Conservation (phyloP, 148 eudicot genomes). For the Linanthus parryae region DNA sequence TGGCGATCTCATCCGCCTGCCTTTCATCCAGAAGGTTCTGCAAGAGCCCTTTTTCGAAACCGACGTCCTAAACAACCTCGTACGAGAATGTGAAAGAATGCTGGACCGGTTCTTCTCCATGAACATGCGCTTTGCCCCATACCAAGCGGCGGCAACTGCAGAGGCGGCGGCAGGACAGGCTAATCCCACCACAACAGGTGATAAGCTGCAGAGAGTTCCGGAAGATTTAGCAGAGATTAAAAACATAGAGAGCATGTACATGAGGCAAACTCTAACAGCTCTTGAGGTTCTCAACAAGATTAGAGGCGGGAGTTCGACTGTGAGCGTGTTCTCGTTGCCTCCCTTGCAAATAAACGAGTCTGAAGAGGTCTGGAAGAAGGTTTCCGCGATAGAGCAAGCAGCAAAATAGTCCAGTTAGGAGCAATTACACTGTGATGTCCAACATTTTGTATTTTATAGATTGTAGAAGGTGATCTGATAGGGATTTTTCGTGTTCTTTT, state of each 20-base stretch:
- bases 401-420: too few relatives aligned
- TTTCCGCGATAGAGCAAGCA: constrained; percentile 26
- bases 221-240: constrained; percentile 54
- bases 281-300: constrained; percentile 53
- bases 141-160: constrained; percentile 14
- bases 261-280: constrained; percentile 54
- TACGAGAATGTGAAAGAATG: constrained; percentile 55
- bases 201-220: constrained; percentile 22
- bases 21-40: constrained; percentile 61
- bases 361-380: constrained; percentile 36
- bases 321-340: constrained; percentile 55
- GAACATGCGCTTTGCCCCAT: constrained; percentile 20
- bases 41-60: constrained; percentile 59
- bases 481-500: too few relatives aligned
- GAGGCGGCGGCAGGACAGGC: constrained; percentile 13
- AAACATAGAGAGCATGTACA: constrained; percentile 45
- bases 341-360: constrained; percentile 33
- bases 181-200: too few relatives aligned
- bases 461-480: too few relatives aligned
- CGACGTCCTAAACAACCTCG: constrained; percentile 47
- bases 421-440: too few relatives aligned
- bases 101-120: constrained; percentile 39
- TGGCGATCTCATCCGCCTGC: constrained; percentile 55
- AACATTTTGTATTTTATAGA: too few relatives aligned
- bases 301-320: constrained; percentile 58